These are phyloP conservation scores for Colletotrichum sojae DNA, from an alignment of 2,329 filamentous ascomycete genomes.

Conservation along the genomic window DNA sequence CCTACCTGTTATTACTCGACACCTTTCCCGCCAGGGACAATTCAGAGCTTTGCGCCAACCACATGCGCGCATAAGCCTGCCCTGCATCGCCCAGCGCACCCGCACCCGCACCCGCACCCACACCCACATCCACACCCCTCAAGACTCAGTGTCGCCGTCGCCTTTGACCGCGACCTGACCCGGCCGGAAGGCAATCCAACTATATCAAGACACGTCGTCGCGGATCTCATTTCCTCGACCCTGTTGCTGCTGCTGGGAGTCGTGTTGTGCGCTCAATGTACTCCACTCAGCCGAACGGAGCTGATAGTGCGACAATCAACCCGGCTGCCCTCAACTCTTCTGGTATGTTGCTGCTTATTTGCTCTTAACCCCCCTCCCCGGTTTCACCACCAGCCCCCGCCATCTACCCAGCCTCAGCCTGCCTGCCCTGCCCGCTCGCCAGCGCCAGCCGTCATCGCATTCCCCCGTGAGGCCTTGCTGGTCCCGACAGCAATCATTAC, in stretches of 20 bases:
- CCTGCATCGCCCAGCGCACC: slow-evolving; percentile 60
- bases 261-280: slow-evolving; percentile 60
- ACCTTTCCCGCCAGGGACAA: slow-evolving; percentile 34
- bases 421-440: slow-evolving; percentile 13
- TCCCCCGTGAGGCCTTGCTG: slow-evolving; percentile 31
- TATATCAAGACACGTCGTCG: slow-evolving; percentile 75
- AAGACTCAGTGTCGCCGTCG: slow-evolving; percentile 48
- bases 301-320: slow-evolving; percentile 92
- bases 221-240: slow-evolving; percentile 58
- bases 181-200: slow-evolving; percentile 61
- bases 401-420: slow-evolving; percentile 37
- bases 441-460: slow-evolving; percentile 40
- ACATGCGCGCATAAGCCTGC: slow-evolving; percentile 64
- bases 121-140: slow-evolving; percentile 50
- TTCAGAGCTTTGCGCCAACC: slow-evolving; percentile 58
- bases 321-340: slow-evolving; percentile 86
- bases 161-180: slow-evolving; percentile 50
- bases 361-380: slow-evolving; percentile 41
- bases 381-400: slow-evolving; percentile 21
- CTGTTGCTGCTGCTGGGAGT: slow-evolving; percentile 50
- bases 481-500: slow-evolving; percentile 22
- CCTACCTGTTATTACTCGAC: slow-evolving; percentile 35
- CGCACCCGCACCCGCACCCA: slow-evolving; percentile 49
- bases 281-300: slow-evolving; percentile 78
- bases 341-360: slow-evolving; percentile 68